Percentiles rank a stretch among this genome's conserved stretches.
These are phyloP conservation scores for Penicillium sp. DNA, from an alignment of 2,329 filamentous ascomycete genomes.

Conservation along the genomic window DNA sequence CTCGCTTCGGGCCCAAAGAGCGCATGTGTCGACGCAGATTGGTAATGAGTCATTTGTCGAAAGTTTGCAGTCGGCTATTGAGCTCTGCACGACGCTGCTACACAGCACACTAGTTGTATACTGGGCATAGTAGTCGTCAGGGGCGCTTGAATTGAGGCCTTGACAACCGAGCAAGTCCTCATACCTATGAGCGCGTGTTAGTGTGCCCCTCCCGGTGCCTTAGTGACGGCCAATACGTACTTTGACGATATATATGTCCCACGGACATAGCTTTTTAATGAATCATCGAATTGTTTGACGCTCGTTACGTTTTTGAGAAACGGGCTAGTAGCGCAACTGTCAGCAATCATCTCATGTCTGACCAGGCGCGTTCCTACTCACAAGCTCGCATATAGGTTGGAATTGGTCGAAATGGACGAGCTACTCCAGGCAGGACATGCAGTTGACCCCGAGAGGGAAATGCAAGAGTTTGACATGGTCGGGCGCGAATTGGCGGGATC, in stretches of 20 bases:
- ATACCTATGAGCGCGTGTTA: conserved; percentile 58
- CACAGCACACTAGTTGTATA: conserved; percentile 91
- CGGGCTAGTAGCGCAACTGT: conserved; percentile 54
- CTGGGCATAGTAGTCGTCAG: conserved; percentile 80
- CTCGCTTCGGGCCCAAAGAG: conserved; percentile 68
- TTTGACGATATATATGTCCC: conserved; percentile 72
- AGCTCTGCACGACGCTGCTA: conserved; percentile 91
- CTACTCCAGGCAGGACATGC: conserved; percentile 68
- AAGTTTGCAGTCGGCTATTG: conserved; percentile 65
- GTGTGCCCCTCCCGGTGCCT: background rate
- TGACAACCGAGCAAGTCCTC: conserved; percentile 74
- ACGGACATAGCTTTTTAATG: conserved; percentile 66
- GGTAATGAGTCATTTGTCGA: conserved; percentile 63
- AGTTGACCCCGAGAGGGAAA: conserved; percentile 67
- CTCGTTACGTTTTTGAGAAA: conserved; percentile 81
- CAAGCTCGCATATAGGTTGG: conserved; percentile 59
- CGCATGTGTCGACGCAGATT: conserved; percentile 85
- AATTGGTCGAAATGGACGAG: conserved; percentile 66
- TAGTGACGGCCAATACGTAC: conserved; percentile 50
- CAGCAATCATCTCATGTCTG: conserved; percentile 28
- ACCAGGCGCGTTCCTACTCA: conserved; percentile 45
- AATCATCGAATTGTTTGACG: conserved; percentile 70
- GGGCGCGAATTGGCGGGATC: conserved; percentile 22
- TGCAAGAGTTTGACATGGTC: conserved; percentile 49
- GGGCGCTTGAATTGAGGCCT: conserved; percentile 70